Evolutionary conservation across 139 green algal species (phyloP), one percentile per base, ranked within the genome.

Genomic region (Nannochloris sp.): DNA sequence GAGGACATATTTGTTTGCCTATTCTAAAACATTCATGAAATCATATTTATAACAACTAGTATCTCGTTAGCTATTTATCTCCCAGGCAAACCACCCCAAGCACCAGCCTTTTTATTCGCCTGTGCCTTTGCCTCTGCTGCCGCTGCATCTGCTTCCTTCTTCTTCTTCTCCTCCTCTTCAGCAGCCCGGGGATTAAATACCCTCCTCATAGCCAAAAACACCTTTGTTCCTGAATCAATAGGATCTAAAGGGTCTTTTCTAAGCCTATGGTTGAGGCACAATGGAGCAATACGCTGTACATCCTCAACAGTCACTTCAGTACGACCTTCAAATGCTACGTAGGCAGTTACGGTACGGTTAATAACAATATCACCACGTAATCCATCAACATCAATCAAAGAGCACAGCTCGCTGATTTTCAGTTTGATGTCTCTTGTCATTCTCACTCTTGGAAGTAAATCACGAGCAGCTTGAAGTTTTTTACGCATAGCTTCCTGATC

Each of bases 181-280:
- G 34, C 64, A 0, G 33, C 47, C 19, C 46, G 29, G 4, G 71
- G 71, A 36, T 70, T 60, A 23, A 72, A 38, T 45, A 78, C 23
- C 13, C 63, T 63, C 30, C 46, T 51, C 35, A 73, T 37, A 14
- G 62, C 71, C 7, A 88, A 57, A 51, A 55, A 54, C 37, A 97
- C 92, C 80, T 96, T 96, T 57, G 67, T 83, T 67, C 85, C 84
- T n/a, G 63, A 80, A 67, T 96, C 91, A 54, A 97, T 95, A 54
- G 82, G 72, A 68, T 96, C 89, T 65, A 96, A 72, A 0, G 85
- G 81, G 70, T 97, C 91, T 79, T 97, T 97, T 37, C 92, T 79
- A 73, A 97, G 45, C 74, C 86, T 81, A 83, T 97, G 92, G 74
- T 88, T 91, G 19, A 97, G 71, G 68, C 84, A 95, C 33, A 88